phyloP scores from a whole-genome alignment of 2,329 filamentous ascomycete species.

The Waltergamsia citrina region DNA sequence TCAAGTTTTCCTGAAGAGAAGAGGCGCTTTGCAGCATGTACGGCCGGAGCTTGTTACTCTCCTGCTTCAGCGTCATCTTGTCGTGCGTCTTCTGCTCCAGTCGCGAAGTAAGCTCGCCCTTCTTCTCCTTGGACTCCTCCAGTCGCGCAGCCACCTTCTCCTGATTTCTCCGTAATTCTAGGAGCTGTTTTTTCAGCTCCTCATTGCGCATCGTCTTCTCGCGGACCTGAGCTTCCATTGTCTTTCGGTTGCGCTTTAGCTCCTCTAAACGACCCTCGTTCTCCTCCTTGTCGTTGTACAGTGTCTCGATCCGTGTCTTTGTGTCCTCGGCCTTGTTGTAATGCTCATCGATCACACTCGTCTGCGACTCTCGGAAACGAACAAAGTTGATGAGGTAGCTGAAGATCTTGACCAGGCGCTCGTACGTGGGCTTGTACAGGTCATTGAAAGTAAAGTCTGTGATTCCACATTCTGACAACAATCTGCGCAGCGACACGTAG shows the following conservation, averaged over 20 bases:
- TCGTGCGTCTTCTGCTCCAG: slow-evolving; percentile 64
- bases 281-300: slow-evolving; percentile 80
- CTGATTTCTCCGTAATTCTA: slow-evolving; percentile 74
- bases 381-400: slow-evolving; percentile 99
- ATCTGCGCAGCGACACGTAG: slow-evolving; percentile 70
- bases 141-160: slow-evolving; percentile 75
- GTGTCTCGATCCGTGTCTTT: slow-evolving; percentile 76
- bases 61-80: slow-evolving; percentile 65
- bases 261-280: slow-evolving; percentile 73
- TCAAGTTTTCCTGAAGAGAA: slow-evolving; percentile 70
- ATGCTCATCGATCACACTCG: slow-evolving; percentile 80
- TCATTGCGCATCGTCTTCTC: slow-evolving; percentile 83
- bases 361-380: slow-evolving; percentile 90
- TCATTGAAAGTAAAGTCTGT: slow-evolving; percentile 91
- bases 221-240: slow-evolving; percentile 71
- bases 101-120: slow-evolving; percentile 61
- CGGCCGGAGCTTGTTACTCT: slow-evolving; percentile 80
- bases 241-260: slow-evolving; percentile 69
- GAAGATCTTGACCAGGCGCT: slow-evolving; percentile 87
- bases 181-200: slow-evolving; percentile 71
- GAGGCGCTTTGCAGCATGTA: slow-evolving; percentile 87
- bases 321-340: slow-evolving; percentile 84
- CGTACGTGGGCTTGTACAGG: slow-evolving; percentile 81
- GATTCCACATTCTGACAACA: slow-evolving; percentile 83
- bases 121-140: slow-evolving; percentile 74